Evolutionary conservation across 1,284 basidiomycete genomes (phyloP), one percentile per base, ranked within the genome.

Genomic region (Uromyces viciae-fabae): DNA sequence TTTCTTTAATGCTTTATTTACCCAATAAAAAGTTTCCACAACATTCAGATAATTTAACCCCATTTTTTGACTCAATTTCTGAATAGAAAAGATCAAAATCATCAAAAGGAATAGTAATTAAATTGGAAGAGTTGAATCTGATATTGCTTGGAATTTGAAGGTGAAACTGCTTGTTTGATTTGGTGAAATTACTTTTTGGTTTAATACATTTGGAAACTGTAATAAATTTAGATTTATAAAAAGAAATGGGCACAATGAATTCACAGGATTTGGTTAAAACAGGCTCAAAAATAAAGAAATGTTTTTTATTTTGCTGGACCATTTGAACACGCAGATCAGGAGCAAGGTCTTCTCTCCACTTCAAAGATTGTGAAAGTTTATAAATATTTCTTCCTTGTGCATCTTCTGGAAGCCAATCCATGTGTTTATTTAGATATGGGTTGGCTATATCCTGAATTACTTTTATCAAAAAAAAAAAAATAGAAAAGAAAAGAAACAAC

Each of bases 371-470:
- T 19, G 40, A 71, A 8, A 15, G 4, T 22, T 52, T 36, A 31
- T 54, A 52, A 5, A 40, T 54, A 14, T 49, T 33, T 19, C 4
- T 19, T 5, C 43, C 36, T 5, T 22, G 28, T 2, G 71, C 46
- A 14, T 52, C 11, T 15, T 73, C 71, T 1, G 38, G 71, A 5
- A 73, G 0, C 22, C 28, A 73, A 22, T 52, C 71, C 22, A 73
- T 11, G 52, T 73, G 71, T 15, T 42, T 8, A 19, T 42, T 22
- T n/a, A 73, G 43, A 42, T 28, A 9, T 3, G 71, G 46, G 15
- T 54, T 73, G n/a, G 49, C 49, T 31, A 73, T 19, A 33, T 73
- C 71, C 71, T 73, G 36, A 54, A 33, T 14, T 28, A 71, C 19
- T n/a, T 8, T 25, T 9, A 8, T 9, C n/a, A 19, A 56, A 28